phyloP scores from a whole-genome alignment of 2,329 filamentous ascomycete genomes.

The Drechslerella coelobrocha region DNA sequence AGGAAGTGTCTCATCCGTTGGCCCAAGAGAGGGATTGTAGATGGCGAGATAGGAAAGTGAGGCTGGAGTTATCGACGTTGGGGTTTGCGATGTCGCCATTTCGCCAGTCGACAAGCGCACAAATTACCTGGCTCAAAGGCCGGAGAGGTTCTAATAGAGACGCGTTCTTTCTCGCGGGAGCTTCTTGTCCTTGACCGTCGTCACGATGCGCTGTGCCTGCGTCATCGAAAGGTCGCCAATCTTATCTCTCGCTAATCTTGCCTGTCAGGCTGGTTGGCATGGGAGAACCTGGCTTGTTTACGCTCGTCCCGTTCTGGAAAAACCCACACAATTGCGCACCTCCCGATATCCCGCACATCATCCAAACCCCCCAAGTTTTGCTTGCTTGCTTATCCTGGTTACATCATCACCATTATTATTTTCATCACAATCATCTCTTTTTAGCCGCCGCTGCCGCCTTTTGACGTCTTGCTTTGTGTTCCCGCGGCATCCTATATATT shows the following conservation, averaged over 20 bases:
- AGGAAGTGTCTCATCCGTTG: conserved; percentile 71
- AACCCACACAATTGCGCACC: conserved; percentile 34
- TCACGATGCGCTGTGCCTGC: too few relatives aligned
- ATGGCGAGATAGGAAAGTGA: conserved; percentile 90
- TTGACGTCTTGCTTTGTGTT: too few relatives aligned
- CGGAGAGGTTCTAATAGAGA: conserved; percentile 10
- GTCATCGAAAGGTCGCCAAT: background rate
- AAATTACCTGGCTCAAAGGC: conserved; percentile 9
- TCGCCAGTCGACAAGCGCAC: conserved; percentile 14
- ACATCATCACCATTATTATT: too few relatives aligned
- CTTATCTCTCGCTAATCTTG: background rate
- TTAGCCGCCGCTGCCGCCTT: too few relatives aligned
- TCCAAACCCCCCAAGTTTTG: too few relatives aligned
- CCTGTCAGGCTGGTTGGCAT: conserved; percentile 15
- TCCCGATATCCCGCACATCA: conserved; percentile 24
- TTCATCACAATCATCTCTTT: too few relatives aligned
- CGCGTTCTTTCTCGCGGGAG: background rate
- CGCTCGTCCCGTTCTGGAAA: conserved; percentile 17
- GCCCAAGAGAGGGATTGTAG: conserved; percentile 81
- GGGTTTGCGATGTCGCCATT: conserved; percentile 44
- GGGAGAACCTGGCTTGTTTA: conserved; percentile 15
- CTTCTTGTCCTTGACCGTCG: background rate
- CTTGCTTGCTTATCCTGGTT: too few relatives aligned
- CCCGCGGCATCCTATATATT: too few relatives aligned
- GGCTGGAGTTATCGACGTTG: conserved; percentile 69